Evolutionary conservation across 2,329 filamentous ascomycete species (phyloP), one percentile per base, ranked within the genome.

Genomic region (Cladophialophora bantiana): DNA sequence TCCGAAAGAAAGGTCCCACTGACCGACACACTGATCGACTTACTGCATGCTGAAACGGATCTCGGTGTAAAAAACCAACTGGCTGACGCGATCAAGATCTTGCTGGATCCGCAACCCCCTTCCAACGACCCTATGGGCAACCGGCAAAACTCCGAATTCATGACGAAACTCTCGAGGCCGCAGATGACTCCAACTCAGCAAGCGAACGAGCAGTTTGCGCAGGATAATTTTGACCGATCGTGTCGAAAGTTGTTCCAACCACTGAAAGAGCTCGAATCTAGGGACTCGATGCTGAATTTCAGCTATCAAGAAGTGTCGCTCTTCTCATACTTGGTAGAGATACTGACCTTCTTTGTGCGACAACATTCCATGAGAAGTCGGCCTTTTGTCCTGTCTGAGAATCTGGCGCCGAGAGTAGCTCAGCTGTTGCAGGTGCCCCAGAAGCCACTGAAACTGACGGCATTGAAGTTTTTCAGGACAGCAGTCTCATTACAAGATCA

Each of bases 31-130:
- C 82, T 99, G 48, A 96, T 98, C 66, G 94, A 97, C 73, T 84
- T 99, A 50, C 85, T 99, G 1, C 85, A 98, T 55, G 89, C 95
- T 1, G 95, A 99, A 80, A 90, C 92, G 18, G 95, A 99, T 75
- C 83, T 98, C 15, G 95, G 95, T 0, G 93, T 98, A 69, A 97
- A 97, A 79, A 93, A 93, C 34, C 95, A 98, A 77, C 90, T 98
- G 74, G 93, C 94, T 2, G 95, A 99, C 80, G 93, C 94, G 7
- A 90, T 99, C 76, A 97, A 97, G 79, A 91, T 98, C 26, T 83
- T 99, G 10, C 85, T 99, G 40, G 95, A 98, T 71, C 84, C 93
- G 76, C 80, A 89, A 78, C 78, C 87, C 57, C 84, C 84, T 59
- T 78, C 84, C 64, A 86, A 86, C 42, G 83, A 88, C 68, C 83